These are phyloP conservation scores for Westerdykella ornata DNA, from an alignment of 2,329 filamentous ascomycete genomes.

Conservation along the genomic window DNA sequence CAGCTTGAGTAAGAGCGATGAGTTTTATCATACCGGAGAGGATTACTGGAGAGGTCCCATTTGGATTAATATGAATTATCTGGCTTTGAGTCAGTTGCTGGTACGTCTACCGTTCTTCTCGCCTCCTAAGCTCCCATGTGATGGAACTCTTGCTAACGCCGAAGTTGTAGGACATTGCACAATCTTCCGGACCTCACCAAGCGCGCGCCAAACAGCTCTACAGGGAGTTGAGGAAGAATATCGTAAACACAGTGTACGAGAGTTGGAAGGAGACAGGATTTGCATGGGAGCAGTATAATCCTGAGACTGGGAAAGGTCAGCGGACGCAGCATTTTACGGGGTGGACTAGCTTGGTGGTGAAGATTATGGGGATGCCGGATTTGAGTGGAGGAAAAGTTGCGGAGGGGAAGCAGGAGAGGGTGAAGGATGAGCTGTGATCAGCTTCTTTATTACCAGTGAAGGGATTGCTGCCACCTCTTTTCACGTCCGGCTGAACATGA, in stretches of 20 bases:
- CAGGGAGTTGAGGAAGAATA: constrained; percentile 66
- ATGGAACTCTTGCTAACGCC: constrained; percentile 7
- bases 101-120: constrained; percentile 49
- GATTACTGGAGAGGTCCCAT: constrained; percentile 95
- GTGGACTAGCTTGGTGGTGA: constrained; percentile 97
- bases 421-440: constrained; percentile 27
- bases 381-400: constrained; percentile 32
- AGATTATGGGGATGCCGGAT: constrained; percentile 93
- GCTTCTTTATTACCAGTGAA: no score
- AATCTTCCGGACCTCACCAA: constrained; percentile 58
- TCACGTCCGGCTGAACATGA: no score
- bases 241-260: constrained; percentile 82
- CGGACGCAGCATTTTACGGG: constrained; percentile 96
- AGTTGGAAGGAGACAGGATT: constrained; percentile 90
- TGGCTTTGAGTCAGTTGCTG: constrained; percentile 68
- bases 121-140: neutral
- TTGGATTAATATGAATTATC: constrained; percentile 93
- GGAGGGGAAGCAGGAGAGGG: constrained; percentile 5
- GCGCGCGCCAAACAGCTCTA: constrained; percentile 67
- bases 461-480: no score
- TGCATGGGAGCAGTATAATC: constrained; percentile 98
- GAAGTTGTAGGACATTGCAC: constrained; percentile 54
- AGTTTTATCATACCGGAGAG: constrained; percentile 81
- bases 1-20: constrained; percentile 76
- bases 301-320: constrained; percentile 87